Base-by-base conservation (phyloP, 192 early-diverging fungal genomes). In the Entomortierella chlamydospora region DNA sequence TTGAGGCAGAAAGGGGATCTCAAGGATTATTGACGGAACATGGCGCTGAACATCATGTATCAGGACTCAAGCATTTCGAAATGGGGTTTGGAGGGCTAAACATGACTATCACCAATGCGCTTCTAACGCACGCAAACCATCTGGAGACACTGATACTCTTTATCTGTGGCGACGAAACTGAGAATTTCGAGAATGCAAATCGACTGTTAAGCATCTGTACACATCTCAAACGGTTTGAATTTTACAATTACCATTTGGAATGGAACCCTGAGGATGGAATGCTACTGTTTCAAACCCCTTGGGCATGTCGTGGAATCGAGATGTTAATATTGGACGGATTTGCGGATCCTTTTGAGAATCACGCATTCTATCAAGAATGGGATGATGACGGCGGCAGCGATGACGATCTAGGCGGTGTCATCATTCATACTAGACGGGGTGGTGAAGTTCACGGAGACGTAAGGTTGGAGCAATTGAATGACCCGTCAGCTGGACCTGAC, bases 181-280 rank as follows among this genome's bases (percentile, higher is more conserved):
- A 22, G 15, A 63, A 50, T 29, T 63, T 63, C 12, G n/a, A n/a
- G 28, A 63, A 63, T 17, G 61, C 61, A 0, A 63, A 50, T 31
- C 23, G 9, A 18, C 22, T 63, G 29, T 29, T 63, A 26, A 10
- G 1, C n/a, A 2, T 1, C 10, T 52, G 61, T 45, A 43, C 45
- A 28, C 23, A 49, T 9, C 61, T 63, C 43, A 63, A 50, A 17
- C 29, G 29, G 10, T 63, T 63, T 50, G 23, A 25, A 31, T 18
- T 63, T 22, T 10, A 12, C 0, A 49, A 63, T 18, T 63, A 63
- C 50, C 43, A 50, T 9, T 8, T 63, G 15, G 61, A 47, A 20
- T 63, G 61, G 61, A 50, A 50, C 20, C 45, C 30, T 18, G 23
- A 49, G 25, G 26, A 30, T 33, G 61, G 45, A 6, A 22, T 51